These are phyloP conservation scores for Backusella westeae DNA, from an alignment of 192 early-diverging fungal species.

Conservation along the genomic window DNA sequence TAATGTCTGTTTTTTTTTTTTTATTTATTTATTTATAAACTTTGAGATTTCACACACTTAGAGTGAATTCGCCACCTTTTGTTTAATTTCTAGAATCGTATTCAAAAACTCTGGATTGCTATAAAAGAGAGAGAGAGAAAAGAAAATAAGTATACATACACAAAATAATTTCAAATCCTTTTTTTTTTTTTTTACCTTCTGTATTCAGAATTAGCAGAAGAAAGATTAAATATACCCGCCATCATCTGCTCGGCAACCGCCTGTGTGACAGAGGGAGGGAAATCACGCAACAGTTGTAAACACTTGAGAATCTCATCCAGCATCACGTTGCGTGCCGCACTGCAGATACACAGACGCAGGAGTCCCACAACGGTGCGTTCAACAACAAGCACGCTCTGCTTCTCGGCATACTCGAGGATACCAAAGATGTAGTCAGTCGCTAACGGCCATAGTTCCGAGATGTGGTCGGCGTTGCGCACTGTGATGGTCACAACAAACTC, in stretches of 20 bases:
- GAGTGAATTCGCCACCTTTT: conserved; percentile 29
- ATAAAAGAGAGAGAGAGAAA: background rate
- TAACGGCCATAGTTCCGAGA: conserved; percentile 58
- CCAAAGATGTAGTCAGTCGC: conserved; percentile 68
- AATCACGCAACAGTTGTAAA: conserved; percentile 50
- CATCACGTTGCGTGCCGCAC: conserved; percentile 59
- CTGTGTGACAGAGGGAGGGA: conserved; percentile 59
- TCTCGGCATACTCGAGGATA: conserved; percentile 67
- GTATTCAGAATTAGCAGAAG: conserved; percentile 33
- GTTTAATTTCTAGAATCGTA: conserved; percentile 31
- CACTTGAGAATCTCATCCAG: conserved; percentile 48
- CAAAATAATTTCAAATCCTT: background rate
- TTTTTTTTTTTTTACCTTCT: conserved; percentile 15
- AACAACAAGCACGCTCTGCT: conserved; percentile 62
- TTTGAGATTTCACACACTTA: background rate
- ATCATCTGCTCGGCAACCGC: conserved; percentile 75
- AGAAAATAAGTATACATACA: too few species aligned
- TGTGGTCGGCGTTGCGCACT: conserved; percentile 75
- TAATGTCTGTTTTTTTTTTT: background rate
- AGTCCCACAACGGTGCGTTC: conserved; percentile 77
- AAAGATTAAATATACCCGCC: conserved; percentile 67
- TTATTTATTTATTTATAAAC: background rate
- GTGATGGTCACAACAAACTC: conserved; percentile 74
- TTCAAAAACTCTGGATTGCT: conserved; percentile 33
- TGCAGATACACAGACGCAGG: conserved; percentile 64